Conservation (phyloP, 495 filamentous ascomycete genomes). For the Trichocladium uniseriatum region DNA sequence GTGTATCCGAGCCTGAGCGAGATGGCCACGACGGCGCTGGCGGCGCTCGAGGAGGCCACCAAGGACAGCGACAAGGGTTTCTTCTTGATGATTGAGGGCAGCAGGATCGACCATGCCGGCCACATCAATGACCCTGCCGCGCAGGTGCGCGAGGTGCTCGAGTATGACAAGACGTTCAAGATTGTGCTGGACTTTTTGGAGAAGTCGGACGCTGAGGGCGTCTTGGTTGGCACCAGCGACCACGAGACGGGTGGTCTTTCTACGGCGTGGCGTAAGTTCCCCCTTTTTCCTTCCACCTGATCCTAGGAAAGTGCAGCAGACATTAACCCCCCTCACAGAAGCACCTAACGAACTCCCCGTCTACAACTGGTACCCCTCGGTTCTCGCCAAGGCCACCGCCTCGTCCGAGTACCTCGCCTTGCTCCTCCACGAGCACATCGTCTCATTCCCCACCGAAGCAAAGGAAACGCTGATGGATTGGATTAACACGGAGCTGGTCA, state of each 20-base stretch:
- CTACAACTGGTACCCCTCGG: constrained; percentile 79
- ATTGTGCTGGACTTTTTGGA: constrained; percentile 78
- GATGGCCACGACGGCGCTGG: constrained; percentile 78
- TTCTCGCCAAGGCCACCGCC: constrained; percentile 71
- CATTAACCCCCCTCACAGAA: constrained; percentile 21
- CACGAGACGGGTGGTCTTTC: constrained; percentile 91
- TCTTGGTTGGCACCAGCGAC: constrained; percentile 83
- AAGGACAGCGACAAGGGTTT: constrained; percentile 82
- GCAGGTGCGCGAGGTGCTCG: constrained; percentile 88
- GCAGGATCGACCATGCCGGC: constrained; percentile 90
- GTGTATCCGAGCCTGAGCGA: constrained; percentile 83
- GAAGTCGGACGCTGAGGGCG: constrained; percentile 57
- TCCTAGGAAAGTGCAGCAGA: not conserved
- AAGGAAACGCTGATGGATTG: constrained; percentile 43
- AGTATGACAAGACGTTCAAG: constrained; percentile 79
- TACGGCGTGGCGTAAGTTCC: constrained; percentile 58
- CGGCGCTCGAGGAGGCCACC: constrained; percentile 72
- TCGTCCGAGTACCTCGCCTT: constrained; percentile 60
- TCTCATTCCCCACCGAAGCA: constrained; percentile 19
- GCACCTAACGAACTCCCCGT: constrained; percentile 33
- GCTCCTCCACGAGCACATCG: constrained; percentile 50
- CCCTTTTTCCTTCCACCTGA: not conserved
- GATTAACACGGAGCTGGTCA: constrained; percentile 51
- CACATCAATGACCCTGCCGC: constrained; percentile 93
- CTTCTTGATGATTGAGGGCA: constrained; percentile 97